phyloP scores from a whole-genome alignment of 2,329 filamentous ascomycete genomes.

The Aspergillus phoenicis region DNA sequence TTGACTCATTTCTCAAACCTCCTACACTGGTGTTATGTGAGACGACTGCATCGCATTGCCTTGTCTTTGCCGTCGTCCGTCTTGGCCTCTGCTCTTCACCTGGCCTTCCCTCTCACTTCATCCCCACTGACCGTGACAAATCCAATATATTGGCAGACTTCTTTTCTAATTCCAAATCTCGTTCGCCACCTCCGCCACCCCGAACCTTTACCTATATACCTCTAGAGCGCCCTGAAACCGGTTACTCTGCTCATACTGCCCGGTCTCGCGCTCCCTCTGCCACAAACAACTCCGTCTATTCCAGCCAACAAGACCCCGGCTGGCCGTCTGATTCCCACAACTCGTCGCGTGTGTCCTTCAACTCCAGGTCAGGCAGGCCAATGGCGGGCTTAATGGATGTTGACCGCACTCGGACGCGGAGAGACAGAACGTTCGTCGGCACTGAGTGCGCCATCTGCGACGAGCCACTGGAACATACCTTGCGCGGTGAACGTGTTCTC shows the following conservation, averaged over 20 bases:
- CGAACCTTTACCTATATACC: slow-evolving; percentile 32
- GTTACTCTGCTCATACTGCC: slow-evolving; percentile 31
- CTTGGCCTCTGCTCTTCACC: slow-evolving; percentile 5
- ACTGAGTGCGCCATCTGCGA: slow-evolving; percentile 95
- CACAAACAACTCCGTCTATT: slow-evolving; percentile 23
- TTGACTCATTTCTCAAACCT: background rate
- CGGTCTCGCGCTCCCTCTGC: slow-evolving; percentile 31
- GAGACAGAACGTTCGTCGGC: slow-evolving; percentile 93
- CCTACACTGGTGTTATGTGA: background rate
- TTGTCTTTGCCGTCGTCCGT: slow-evolving; percentile 11
- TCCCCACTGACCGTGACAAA: slow-evolving; percentile 22
- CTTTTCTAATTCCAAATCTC: slow-evolving; percentile 35
- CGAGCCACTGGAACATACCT: slow-evolving; percentile 91
- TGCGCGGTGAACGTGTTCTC: slow-evolving; percentile 88
- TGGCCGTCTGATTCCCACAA: slow-evolving; percentile 29
- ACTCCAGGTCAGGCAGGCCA: slow-evolving; percentile 41
- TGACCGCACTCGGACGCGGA: slow-evolving; percentile 75
- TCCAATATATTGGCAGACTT: slow-evolving; percentile 29
- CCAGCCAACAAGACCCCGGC: slow-evolving; percentile 21
- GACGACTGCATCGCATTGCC: background rate
- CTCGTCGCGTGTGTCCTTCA: slow-evolving; percentile 39
- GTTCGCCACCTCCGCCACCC: slow-evolving; percentile 35
- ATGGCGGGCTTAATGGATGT: slow-evolving; percentile 71
- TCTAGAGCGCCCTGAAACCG: slow-evolving; percentile 34
- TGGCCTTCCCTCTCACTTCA: slow-evolving; percentile 12